Percentiles rank a stretch among this genome's conserved stretches.
Evolutionary conservation across 1,139 yeast genomes (phyloP).

Genomic region (Yamadazyma dendronema): DNA sequence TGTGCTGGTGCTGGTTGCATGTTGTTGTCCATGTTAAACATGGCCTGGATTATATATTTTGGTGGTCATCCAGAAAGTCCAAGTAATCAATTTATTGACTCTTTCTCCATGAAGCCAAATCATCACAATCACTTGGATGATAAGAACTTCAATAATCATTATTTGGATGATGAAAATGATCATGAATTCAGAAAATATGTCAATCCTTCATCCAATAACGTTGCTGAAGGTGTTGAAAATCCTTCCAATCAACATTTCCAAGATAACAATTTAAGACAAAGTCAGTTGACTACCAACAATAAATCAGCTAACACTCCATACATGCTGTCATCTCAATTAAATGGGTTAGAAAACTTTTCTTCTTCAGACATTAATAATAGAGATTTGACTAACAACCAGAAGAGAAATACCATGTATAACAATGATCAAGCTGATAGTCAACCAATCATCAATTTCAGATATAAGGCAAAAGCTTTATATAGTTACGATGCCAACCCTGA

Average conservation of each 20-base stretch:
- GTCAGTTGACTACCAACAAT: constrained; percentile 33
- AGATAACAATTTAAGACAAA: constrained; percentile 36
- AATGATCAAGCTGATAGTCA: constrained; percentile 24
- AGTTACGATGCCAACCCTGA: constrained; percentile 90
- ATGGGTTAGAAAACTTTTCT: constrained; percentile 58
- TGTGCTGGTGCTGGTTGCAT: constrained; percentile 95
- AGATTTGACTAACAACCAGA: constrained; percentile 29
- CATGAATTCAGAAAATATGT: constrained; percentile 28
- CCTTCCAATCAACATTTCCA: constrained; percentile 24
- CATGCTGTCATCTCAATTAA: constrained; percentile 55
- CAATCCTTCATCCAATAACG: constrained; percentile 1
- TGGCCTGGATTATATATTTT: constrained; percentile 81
- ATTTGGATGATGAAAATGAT: constrained; percentile 22
- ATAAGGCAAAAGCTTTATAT: constrained; percentile 83
- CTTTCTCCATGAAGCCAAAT: constrained; percentile 48
- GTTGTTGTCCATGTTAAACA: constrained; percentile 72
- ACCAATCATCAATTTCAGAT: constrained; percentile 60
- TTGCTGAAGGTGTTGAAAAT: constrained; percentile 11
- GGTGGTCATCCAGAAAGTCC: constrained; percentile 83
- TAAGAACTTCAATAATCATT: constrained; percentile 16
- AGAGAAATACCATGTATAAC: constrained; percentile 30
- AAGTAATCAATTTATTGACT: constrained; percentile 79
- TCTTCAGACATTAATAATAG: constrained; percentile 37
- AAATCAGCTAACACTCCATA: constrained; percentile 35
- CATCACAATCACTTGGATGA: constrained; percentile 25